These are phyloP conservation scores for Trichoderma arundinaceum DNA, from an alignment of 2,329 filamentous ascomycete species.

Conservation along the genomic window DNA sequence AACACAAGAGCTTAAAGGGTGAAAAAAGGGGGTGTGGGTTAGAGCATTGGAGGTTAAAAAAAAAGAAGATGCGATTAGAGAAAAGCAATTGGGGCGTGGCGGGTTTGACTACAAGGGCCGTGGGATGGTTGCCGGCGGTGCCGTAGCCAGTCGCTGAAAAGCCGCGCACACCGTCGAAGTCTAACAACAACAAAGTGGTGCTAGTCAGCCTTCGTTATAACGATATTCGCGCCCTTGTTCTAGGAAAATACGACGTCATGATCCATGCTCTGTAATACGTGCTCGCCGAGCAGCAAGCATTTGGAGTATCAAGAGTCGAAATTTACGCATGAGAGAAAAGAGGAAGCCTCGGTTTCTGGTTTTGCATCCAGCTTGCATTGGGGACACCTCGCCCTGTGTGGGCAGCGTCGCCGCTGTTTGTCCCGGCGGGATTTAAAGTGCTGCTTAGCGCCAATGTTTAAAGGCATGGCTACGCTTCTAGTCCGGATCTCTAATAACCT, in stretches of 20 bases:
- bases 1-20: background rate
- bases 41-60: background rate
- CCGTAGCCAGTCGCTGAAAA: conserved; percentile 6
- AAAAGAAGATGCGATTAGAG: conserved; percentile 14
- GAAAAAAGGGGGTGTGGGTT: background rate
- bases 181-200: background rate
- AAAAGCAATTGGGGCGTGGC: conserved; percentile 10
- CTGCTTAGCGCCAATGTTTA: conserved; percentile 10
- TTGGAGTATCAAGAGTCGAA: no score
- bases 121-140: conserved; percentile 14
- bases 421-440: conserved; percentile 1
- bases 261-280: no score
- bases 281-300: no score
- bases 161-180: conserved; percentile 13
- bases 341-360: background rate
- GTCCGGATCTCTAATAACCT: background rate
- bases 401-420: no score
- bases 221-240: background rate
- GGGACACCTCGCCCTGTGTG: no score
- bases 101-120: conserved; percentile 17
- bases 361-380: background rate
- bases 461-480: conserved; percentile 9
- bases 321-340: no score
- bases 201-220: background rate
- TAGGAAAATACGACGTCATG: background rate